phyloP scores from a whole-genome alignment of 345 rosid species.

The Sisymbrium irio region DNA sequence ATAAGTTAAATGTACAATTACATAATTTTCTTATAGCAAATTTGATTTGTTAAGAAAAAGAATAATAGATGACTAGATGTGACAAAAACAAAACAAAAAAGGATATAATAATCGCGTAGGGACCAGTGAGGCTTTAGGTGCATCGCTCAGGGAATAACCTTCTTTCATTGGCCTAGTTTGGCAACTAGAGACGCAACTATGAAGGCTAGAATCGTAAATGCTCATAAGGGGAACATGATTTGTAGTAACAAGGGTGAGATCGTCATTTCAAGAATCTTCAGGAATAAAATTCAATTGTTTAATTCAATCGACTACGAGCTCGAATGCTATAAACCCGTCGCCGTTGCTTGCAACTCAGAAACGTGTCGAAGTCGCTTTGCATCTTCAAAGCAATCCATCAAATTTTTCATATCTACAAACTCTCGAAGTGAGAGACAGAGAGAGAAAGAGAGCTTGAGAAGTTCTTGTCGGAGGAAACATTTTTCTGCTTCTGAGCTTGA shows the following conservation, averaged over 20 bases:
- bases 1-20: too few relatives aligned
- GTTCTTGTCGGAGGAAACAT: not conserved
- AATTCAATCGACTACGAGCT: not conserved
- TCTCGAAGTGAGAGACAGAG: not conserved
- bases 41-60: not conserved
- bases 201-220: conserved; percentile 7
- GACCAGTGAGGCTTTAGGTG: not conserved
- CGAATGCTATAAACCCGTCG: conserved; percentile 34
- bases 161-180: conserved; percentile 9
- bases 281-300: conserved; percentile 1
- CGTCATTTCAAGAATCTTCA: not conserved
- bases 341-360: conserved; percentile 26
- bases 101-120: not conserved
- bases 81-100: not conserved
- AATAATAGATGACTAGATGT: not conserved
- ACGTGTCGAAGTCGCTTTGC: conserved; percentile 20
- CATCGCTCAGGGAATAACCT: not conserved
- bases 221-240: not conserved
- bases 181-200: conserved; percentile 29
- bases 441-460: not conserved
- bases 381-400: conserved; percentile 5
- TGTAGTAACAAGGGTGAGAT: not conserved
- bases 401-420: not conserved
- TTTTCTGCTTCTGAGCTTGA: conserved; percentile 7
- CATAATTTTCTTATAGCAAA: too few relatives aligned